A percentile compares a stretch with the other conserved stretches of the same genome.
phyloP scores from a whole-genome alignment of 345 rosid species.

The Salix suchowensis region DNA sequence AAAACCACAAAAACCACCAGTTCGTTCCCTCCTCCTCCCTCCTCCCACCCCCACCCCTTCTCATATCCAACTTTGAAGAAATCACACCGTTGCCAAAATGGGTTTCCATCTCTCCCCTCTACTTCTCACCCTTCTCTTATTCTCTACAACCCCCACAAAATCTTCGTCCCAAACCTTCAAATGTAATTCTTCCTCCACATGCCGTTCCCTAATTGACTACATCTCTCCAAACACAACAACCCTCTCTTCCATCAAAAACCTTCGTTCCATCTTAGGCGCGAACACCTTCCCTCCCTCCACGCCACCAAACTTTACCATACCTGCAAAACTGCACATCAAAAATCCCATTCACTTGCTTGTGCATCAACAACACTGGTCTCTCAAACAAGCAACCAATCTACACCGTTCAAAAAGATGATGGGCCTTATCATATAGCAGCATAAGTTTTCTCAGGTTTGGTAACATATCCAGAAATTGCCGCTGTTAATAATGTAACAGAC shows the following conservation, averaged over 20 bases:
- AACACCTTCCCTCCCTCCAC: constrained; percentile 22
- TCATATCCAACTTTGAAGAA: background rate
- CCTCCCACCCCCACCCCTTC: background rate
- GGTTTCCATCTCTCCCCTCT: background rate
- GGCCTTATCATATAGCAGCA: constrained; percentile 17
- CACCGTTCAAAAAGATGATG: constrained; percentile 7
- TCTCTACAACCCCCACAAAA: background rate
- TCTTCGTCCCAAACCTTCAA: constrained; percentile 12
- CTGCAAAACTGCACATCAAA: constrained; percentile 10
- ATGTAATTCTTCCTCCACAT: constrained; percentile 7
- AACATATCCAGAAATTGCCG: constrained; percentile 12
- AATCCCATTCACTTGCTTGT: constrained; percentile 23
- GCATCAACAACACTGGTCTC: constrained; percentile 19
- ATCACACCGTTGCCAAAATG: background rate
- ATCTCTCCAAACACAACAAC: constrained; percentile 17
- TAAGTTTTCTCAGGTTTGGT: constrained; percentile 15
- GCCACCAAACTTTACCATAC: constrained; percentile 9
- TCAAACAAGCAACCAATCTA: constrained; percentile 19
- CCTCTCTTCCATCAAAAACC: constrained; percentile 14
- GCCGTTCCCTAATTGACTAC: constrained; percentile 21
- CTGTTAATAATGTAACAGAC: constrained; percentile 2
- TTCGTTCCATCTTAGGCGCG: constrained; percentile 23
- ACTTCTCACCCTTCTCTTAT: constrained; percentile 5
- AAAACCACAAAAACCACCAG: background rate
- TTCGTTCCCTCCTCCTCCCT: background rate